Evolutionary conservation across 2,329 filamentous ascomycete species (phyloP), one percentile per base, ranked within the genome.

Genomic region (Akanthomyces lecanii): DNA sequence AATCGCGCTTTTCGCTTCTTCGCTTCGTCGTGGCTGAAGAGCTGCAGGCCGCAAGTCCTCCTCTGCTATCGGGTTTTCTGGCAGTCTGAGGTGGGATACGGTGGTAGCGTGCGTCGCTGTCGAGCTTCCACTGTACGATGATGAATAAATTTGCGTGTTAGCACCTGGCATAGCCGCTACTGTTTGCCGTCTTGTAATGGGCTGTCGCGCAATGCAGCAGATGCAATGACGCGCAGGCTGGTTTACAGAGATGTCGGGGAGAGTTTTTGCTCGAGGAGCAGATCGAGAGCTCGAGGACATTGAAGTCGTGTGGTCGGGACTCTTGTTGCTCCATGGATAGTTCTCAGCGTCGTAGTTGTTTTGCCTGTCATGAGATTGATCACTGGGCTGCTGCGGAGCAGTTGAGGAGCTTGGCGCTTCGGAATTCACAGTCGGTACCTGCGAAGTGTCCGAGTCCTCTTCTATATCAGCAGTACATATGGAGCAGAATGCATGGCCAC

Each of bases 401-500:
- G 5, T 50, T 18, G 51, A 62, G 2, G 51, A 56, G 16, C 42
- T 56, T 28, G 51, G 51, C 25, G 33, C 42, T 44, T 38, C 42
- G 2, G 51, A 55, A 48, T 16, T 50, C 30, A 23, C 33, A 12
- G 51, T 62, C 11, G 21, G 60, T n/a, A 16, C 16, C 23, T 50
- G 51, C 16, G 60, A 62, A 6, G 30, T 33, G 12, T 11, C 21
- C 14, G 52, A 62, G 10, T 55, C 51, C 14, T 48, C 54, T 28
- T 53, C 48, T 8, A 48, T 40, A 18, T 79, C 74, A 50, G 73
- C 75, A 10, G 70, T 72, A 66, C 82, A 85, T 61, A 78, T 78
- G 38, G 71, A 65, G 66, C 82, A 85, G 18, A 82, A 76, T 11
- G 74, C 75, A 68, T 85, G 83, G 1, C 79, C 81, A 66, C 83